phyloP scores from a whole-genome alignment of 2,329 filamentous ascomycete species.

The Pleurostoma richardsiae region DNA sequence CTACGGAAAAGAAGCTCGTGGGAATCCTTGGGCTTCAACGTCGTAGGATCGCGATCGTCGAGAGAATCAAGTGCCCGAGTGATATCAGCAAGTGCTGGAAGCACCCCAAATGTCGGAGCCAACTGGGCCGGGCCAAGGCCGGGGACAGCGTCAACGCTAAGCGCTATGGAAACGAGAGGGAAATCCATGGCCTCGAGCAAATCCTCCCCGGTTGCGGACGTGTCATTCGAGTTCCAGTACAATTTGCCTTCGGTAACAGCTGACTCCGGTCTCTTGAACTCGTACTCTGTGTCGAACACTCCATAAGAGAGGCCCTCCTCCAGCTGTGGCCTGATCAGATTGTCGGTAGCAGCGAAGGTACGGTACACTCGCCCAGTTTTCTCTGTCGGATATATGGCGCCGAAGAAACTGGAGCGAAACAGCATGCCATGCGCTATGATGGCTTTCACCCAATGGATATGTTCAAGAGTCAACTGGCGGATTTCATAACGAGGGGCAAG shows the following conservation, averaged over 20 bases:
- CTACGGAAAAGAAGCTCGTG: constrained; percentile 18
- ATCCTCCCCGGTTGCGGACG: constrained; percentile 4
- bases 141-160: constrained; percentile 18
- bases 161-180: constrained; percentile 20
- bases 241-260: constrained; percentile 15
- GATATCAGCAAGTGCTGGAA: constrained; percentile 6
- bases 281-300: constrained; percentile 17
- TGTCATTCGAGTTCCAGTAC: constrained; percentile 17
- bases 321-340: constrained; percentile 13
- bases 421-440: constrained; percentile 18
- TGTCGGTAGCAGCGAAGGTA: constrained; percentile 1
- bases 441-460: constrained; percentile 16
- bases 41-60: constrained; percentile 16
- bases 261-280: constrained; percentile 14
- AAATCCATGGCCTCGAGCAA: constrained; percentile 25
- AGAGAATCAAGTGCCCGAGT: background rate
- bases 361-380: constrained; percentile 9
- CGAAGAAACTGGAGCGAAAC: constrained; percentile 16
- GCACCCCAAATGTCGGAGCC: background rate
- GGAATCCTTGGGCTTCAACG: constrained; percentile 15
- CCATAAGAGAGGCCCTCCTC: constrained; percentile 13
- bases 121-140: constrained; percentile 8
- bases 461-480: constrained; percentile 15
- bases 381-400: constrained; percentile 10
- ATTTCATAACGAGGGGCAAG: constrained; percentile 18